Evolutionary conservation across 176 grass and related monocot genomes (phyloP), one percentile per base, ranked within the genome.

Genomic region (Carex littledalei): DNA sequence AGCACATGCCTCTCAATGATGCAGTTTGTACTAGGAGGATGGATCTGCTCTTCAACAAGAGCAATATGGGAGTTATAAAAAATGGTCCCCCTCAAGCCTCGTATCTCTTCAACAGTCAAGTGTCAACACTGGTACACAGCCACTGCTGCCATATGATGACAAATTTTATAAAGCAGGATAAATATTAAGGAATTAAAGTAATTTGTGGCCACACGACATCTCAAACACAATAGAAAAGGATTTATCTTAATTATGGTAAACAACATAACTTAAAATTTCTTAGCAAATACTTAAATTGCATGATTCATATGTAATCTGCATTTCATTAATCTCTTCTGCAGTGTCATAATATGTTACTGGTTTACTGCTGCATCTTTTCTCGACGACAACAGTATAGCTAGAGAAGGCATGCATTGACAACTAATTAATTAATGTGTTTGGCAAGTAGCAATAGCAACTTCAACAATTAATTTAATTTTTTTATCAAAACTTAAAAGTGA

Each of bases 1-100:
- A 52, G 61, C 80, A 82, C 80, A 67, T 67, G 80, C n/a, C 43
- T 41, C 57, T 67, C 80, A 82, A 67, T 67, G 80, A 82, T 82
- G 37, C 80, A 82, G 47, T 67, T 66, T 83, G 81, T 83, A 68
- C 81, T 83, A 45, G 63, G 47, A 52, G 10, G 81, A 83, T 83
- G 81, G 81, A 24, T 45, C 81, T 67, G 61, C 50, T 55, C 13
- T 55, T 53, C 50, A 78, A 78, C 73, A 78, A 78, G 24, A 78
- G 73, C 73, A 56, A 78, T 78, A 56, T 78, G 50, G 73, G 50
- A 56, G 73, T 78, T 78, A 56, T 56, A 4, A 78, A 78, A 78
- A 16, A 56, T 78, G 73, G 73, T 56, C 73, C 73, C 73, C 73
- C 4, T 56, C 12, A 31, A 16, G 12, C 22, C 73, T 56, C 13